A percentile compares a stretch with the other conserved stretches of the same genome.
Evolutionary conservation across 1,284 basidiomycete genomes (phyloP).

Genomic region (Stygiomarasmius scandens): DNA sequence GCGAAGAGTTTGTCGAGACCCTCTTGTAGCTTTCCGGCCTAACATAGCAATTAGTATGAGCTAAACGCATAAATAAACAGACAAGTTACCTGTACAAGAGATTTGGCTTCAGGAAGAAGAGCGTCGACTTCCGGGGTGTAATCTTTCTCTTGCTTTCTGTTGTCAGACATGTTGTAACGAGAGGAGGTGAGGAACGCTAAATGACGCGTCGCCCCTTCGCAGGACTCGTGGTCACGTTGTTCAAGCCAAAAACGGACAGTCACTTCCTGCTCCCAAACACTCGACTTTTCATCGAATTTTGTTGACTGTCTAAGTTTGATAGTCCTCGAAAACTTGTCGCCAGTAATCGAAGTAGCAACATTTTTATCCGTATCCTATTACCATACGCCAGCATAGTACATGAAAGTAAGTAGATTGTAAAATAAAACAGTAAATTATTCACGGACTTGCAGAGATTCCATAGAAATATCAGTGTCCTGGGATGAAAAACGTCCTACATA

Average conservation of each 20-base stretch:
- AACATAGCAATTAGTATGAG: conserved; percentile 11
- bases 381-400: conserved; percentile 29
- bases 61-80: background rate
- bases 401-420: conserved; percentile 37
- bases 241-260: conserved; percentile 9
- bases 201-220: conserved; percentile 71
- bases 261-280: conserved; percentile 2
- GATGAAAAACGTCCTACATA: conserved; percentile 2
- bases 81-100: conserved; percentile 54
- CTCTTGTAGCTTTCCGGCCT: conserved; percentile 81
- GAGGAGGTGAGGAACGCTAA: conserved; percentile 35
- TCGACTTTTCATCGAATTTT: background rate
- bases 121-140: conserved; percentile 71
- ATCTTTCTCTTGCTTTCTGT: conserved; percentile 80
- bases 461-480: conserved; percentile 30
- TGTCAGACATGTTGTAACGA: conserved; percentile 65
- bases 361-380: background rate
- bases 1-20: conserved; percentile 88
- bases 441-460: conserved; percentile 49
- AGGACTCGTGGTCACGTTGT: conserved; percentile 27
- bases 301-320: background rate
- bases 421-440: conserved; percentile 35
- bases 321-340: background rate
- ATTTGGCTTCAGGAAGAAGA: conserved; percentile 57
- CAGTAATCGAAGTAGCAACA: background rate